Evolutionary conservation across 371 early-diverging fungal genomes (phyloP).

Genomic region (Apophysomyces sp.): DNA sequence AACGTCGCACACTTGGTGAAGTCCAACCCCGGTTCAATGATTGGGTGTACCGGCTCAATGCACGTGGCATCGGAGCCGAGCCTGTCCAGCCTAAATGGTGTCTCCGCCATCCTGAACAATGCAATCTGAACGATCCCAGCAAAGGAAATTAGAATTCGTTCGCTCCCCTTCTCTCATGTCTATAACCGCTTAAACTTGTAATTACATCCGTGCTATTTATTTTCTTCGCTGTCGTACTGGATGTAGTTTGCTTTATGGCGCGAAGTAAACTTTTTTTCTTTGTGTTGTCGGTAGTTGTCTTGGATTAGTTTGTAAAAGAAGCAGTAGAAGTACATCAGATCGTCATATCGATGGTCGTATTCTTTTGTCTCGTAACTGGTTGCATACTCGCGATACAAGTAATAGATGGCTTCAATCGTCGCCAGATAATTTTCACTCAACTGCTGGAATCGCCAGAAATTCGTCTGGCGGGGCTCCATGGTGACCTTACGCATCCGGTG

Average conservation of each 20-base stretch:
- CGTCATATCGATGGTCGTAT: constrained; percentile 79
- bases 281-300: constrained; percentile 56
- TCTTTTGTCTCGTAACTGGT: constrained; percentile 34
- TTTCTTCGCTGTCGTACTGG: constrained; percentile 13
- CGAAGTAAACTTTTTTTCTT: constrained; percentile 25
- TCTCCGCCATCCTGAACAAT: constrained; percentile 61
- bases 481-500: constrained; percentile 57
- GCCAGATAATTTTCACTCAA: constrained; percentile 73
- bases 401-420: constrained; percentile 96
- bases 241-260: constrained; percentile 36
- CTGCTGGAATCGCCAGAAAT: constrained; percentile 91
- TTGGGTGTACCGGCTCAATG: constrained; percentile 54
- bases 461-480: constrained; percentile 68
- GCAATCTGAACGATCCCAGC: constrained; percentile 37
- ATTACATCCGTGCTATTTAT: neutral
- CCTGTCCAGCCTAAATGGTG: constrained; percentile 77
- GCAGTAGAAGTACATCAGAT: constrained; percentile 87
- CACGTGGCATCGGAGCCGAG: constrained; percentile 66
- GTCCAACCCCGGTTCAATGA: constrained; percentile 38
- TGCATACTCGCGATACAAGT: constrained; percentile 77
- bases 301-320: constrained; percentile 87
- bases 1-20: constrained; percentile 27
- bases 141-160: neutral
- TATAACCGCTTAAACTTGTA: neutral
- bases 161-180: too few relatives aligned